Evolutionary conservation across 2,329 filamentous ascomycete species (phyloP).

Genomic region (Alternaria consortialis): DNA sequence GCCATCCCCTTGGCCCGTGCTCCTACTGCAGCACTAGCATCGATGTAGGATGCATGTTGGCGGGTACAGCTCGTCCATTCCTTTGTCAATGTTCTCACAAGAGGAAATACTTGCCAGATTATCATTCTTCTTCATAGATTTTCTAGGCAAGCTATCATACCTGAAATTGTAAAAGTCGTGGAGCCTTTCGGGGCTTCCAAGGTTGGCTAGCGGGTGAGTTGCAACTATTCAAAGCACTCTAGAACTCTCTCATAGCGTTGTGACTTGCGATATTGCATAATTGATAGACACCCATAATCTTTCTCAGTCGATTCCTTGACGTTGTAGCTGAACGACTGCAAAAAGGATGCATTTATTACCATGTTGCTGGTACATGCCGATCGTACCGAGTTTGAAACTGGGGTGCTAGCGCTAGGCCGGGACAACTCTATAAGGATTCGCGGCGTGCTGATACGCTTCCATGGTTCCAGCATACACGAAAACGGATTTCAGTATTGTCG

Average conservation of each 20-base stretch:
- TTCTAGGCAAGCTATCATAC: background rate
- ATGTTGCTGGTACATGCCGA: background rate
- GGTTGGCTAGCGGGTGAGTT: background rate
- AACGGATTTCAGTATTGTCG: too few relatives aligned
- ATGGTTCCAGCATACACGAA: too few relatives aligned
- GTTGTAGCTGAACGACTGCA: background rate
- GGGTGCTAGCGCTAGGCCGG: too few relatives aligned
- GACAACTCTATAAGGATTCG: too few relatives aligned
- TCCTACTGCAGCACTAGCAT: background rate
- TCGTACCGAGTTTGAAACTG: too few relatives aligned
- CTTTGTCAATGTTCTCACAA: background rate
- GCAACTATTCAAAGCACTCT: background rate
- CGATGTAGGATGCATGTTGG: background rate
- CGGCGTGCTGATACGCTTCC: too few relatives aligned
- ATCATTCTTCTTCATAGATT: too few relatives aligned
- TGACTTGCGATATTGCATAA: background rate
- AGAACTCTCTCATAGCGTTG: background rate
- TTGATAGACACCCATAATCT: background rate
- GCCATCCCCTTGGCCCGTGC: conserved; percentile 6
- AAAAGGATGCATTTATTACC: background rate
- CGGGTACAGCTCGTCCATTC: background rate
- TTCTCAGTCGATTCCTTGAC: background rate
- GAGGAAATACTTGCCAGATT: background rate
- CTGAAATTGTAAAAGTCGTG: background rate
- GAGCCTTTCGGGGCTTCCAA: background rate